Evolutionary conservation across 768 basidiomycete genomes (phyloP).

Genomic region (Rossbeevera mucosa): DNA sequence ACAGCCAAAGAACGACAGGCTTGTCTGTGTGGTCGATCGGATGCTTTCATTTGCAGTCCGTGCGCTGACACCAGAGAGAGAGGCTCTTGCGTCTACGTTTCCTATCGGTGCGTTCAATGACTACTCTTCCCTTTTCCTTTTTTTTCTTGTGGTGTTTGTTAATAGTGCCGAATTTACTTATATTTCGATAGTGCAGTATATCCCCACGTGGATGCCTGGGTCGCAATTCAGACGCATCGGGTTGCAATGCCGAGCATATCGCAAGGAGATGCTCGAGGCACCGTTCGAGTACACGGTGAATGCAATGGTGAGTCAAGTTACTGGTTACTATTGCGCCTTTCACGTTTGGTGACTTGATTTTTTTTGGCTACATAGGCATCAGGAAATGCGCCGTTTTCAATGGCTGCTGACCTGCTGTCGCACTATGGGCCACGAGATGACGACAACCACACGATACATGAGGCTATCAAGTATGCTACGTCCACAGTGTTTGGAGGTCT

Average conservation of each 20-base stretch:
- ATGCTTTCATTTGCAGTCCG: neutral
- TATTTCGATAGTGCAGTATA: constrained; percentile 4
- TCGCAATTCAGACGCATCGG: constrained; percentile 1
- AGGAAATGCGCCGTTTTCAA: neutral
- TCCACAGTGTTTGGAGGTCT: constrained; percentile 5
- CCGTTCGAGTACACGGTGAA: neutral
- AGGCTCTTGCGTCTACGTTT: constrained; percentile 1
- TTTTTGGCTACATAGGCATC: neutral
- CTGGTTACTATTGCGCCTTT: neutral
- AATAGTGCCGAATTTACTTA: neutral
- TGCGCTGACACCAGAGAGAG: constrained; percentile 2
- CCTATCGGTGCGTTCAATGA: neutral
- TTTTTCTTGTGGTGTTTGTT: neutral
- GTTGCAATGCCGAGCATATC: constrained; percentile 11
- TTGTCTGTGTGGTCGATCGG: neutral
- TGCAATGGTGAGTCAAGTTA: neutral
- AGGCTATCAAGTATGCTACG: neutral
- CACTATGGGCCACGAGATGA: neutral
- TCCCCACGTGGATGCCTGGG: constrained; percentile 8
- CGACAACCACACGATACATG: neutral
- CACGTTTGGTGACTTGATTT: neutral
- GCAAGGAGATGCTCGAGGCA: constrained; percentile 16
- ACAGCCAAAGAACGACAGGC: neutral
- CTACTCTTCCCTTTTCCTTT: neutral
- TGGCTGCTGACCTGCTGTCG: neutral